Percentiles rank a stretch among this genome's conserved stretches.
These are phyloP conservation scores for Sparassis latifolia DNA, from an alignment of 1,284 basidiomycete species.

Conservation along the genomic window DNA sequence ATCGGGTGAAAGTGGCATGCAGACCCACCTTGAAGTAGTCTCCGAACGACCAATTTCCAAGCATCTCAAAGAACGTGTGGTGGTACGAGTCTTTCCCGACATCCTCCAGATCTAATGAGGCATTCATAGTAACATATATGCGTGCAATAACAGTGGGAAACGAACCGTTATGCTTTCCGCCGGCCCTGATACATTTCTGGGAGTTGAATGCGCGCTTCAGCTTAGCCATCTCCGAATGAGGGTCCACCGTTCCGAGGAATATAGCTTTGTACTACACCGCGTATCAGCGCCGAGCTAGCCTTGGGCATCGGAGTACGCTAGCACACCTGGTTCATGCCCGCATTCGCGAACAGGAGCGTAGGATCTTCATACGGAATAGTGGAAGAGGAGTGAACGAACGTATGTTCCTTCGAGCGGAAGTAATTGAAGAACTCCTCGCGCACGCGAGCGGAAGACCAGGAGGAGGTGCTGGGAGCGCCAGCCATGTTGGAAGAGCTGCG, in stretches of 20 bases:
- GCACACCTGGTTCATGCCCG: slow-evolving; percentile 88
- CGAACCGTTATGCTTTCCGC: slow-evolving; percentile 95
- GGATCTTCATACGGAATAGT: slow-evolving; percentile 98
- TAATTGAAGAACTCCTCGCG: slow-evolving; percentile 74
- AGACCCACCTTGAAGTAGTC: slow-evolving; percentile 91
- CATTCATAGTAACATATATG: slow-evolving; percentile 7
- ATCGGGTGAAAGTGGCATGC: too few species aligned
- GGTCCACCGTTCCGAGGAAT: slow-evolving; percentile 95
- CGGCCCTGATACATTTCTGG: slow-evolving; percentile 97
- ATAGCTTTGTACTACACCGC: slow-evolving; percentile 87
- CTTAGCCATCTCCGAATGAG: slow-evolving; percentile 82
- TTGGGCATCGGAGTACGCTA: slow-evolving; percentile 1
- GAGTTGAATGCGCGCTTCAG: slow-evolving; percentile 92
- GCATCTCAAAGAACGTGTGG: slow-evolving; percentile 99
- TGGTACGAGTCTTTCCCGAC: slow-evolving; percentile 97
- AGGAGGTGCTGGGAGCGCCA: not conserved
- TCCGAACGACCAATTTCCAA: slow-evolving; percentile 99
- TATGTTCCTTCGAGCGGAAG: slow-evolving; percentile 79
- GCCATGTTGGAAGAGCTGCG: not conserved
- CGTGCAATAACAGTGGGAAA: not conserved
- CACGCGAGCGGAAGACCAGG: slow-evolving; percentile 65
- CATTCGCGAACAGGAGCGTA: slow-evolving; percentile 95
- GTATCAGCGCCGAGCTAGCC: slow-evolving; percentile 7
- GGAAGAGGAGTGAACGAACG: slow-evolving; percentile 89
- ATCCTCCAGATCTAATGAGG: slow-evolving; percentile 81